Base-by-base conservation (phyloP, 2,329 filamentous ascomycete species). In the Pestalotiopsis sp. region DNA sequence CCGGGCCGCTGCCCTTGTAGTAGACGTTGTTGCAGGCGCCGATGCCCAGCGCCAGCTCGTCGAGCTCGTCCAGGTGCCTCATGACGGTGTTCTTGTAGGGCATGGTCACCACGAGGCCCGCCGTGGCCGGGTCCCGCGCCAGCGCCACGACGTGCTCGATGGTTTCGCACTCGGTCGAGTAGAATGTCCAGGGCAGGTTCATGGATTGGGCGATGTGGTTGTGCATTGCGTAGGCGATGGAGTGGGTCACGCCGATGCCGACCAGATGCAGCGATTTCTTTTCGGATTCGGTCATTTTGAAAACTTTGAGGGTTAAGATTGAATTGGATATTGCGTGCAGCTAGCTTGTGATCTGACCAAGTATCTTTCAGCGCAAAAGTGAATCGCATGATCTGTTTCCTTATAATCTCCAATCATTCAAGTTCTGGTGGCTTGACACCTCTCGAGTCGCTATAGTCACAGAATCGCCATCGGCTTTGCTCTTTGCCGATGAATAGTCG, bases 51-150 rank as follows among this genome's bases (percentile, higher is more conserved):
- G 62, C 38, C 13, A 64, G 23, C 13, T 64, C 62, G 25, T 64
- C 62, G 7, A 64, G 27, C 17, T 36, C 11, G 20, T 64, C 62
- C 23, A 64, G 23, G 31, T 64, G 38, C 31, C 5, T n/a, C 62
- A 64, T 64, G 20, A 64, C 27, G 38, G 41, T 64, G 41, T 64
- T 64, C 41, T 64, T 64, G 41, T 64, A 64, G 4, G 62, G 62
- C 62, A 64, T 64, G 17, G 62, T 64, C 38, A 64, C 62, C 4
- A 64, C 62, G 23, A 64, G 62, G 2, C 62, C 62, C 3, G 62
- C 36, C 17, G 27, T 36, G n/a, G 62, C 20, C 12, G 62, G 62
- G 13, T 23, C n/a, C 25, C 62, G 14, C 1, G 62, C 62, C 41
- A 64, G 25, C 2, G 6, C 9, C 62, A 64, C 49, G 27, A 52